phyloP scores from a whole-genome alignment of 768 basidiomycete genomes.

The Lactarius hatsudake region DNA sequence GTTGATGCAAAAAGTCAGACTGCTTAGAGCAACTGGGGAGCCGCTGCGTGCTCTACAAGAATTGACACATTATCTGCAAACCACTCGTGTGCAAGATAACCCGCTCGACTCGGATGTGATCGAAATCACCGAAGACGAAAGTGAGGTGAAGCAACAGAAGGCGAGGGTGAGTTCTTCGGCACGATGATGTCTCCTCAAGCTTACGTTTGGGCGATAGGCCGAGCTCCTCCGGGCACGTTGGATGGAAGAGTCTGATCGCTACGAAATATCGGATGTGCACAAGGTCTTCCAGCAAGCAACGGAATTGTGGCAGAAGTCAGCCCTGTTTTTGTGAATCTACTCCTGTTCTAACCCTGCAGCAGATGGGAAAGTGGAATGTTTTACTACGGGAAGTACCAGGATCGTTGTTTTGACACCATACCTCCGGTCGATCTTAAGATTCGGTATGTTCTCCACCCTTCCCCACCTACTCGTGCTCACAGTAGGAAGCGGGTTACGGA shows the following conservation, averaged over 20 bases:
- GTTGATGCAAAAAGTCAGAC: conserved; percentile 89
- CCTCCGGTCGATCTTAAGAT: conserved; percentile 41
- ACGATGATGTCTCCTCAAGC: neutral
- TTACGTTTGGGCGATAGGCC: conserved; percentile 45
- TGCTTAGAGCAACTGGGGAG: conserved; percentile 75
- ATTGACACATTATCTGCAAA: conserved; percentile 69
- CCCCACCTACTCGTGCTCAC: neutral
- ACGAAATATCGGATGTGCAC: conserved; percentile 60
- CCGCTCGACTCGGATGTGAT: conserved; percentile 41
- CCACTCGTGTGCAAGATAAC: conserved; percentile 17
- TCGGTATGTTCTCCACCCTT: conserved; percentile 39
- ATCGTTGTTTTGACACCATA: conserved; percentile 66
- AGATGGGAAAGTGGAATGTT: conserved; percentile 88
- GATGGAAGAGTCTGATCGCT: conserved; percentile 89
- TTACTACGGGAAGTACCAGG: conserved; percentile 85
- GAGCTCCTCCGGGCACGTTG: conserved; percentile 82
- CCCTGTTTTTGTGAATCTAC: neutral
- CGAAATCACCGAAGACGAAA: conserved; percentile 57
- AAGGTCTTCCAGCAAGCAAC: conserved; percentile 54
- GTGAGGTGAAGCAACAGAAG: conserved; percentile 51
- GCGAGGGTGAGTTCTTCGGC: conserved; percentile 57
- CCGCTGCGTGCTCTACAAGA: conserved; percentile 84
- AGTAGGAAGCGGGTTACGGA: conserved; percentile 51
- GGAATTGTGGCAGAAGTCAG: conserved; percentile 49
- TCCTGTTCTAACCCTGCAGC: conserved; percentile 2